Evolutionary conservation across 2,329 filamentous ascomycete genomes (phyloP).

Genomic region (Ophiognomonia clavigignenti-juglandacearum): DNA sequence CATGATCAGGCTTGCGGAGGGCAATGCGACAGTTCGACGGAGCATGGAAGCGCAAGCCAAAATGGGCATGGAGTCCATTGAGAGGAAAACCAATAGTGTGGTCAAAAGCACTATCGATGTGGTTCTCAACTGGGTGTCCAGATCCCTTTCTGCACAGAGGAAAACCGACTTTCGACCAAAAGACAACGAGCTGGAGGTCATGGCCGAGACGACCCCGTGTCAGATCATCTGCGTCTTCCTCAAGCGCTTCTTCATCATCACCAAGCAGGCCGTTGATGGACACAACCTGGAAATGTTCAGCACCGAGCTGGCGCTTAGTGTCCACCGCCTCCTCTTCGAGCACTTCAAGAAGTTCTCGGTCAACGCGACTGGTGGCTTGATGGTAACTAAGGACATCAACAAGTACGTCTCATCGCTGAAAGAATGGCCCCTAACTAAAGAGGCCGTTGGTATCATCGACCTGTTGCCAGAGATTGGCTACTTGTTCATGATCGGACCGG

Average conservation of each 20-base stretch:
- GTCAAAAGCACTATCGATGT: constrained; percentile 58
- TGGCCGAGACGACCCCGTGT: constrained; percentile 79
- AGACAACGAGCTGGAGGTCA: constrained; percentile 61
- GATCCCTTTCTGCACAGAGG: constrained; percentile 70
- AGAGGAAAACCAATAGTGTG: constrained; percentile 70
- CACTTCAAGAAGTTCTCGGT: constrained; percentile 95
- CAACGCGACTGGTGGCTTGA: constrained; percentile 86
- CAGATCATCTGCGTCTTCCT: constrained; percentile 78
- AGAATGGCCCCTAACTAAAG: constrained; percentile 70
- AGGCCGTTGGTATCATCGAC: constrained; percentile 68
- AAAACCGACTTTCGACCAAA: constrained; percentile 88
- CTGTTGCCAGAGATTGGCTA: constrained; percentile 90
- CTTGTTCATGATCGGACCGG: constrained; percentile 86
- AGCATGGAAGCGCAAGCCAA: constrained; percentile 84
- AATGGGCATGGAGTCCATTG: constrained; percentile 68
- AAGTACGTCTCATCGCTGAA: constrained; percentile 85
- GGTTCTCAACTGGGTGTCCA: constrained; percentile 69
- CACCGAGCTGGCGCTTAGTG: constrained; percentile 74
- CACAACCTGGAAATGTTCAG: constrained; percentile 79
- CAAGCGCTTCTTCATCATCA: constrained; percentile 56
- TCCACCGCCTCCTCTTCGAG: constrained; percentile 76
- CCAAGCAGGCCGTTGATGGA: constrained; percentile 69
- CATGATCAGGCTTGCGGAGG: constrained; percentile 80
- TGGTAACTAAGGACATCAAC: constrained; percentile 94
- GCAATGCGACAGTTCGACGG: constrained; percentile 83